Conservation (phyloP, 2,329 filamentous ascomycete genomes). For the Epichloe gansuensis region DNA sequence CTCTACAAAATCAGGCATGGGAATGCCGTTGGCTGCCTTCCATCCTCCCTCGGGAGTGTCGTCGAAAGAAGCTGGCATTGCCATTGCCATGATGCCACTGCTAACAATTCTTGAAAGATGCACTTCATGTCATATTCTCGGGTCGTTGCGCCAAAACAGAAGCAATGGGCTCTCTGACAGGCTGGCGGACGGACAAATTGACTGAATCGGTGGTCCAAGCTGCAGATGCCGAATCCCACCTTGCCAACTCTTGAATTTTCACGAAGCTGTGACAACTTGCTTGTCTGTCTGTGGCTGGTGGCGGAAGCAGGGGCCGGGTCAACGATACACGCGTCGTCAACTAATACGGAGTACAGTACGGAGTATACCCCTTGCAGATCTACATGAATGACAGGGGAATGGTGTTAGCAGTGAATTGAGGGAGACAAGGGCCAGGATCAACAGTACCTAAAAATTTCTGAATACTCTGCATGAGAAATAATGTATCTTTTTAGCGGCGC, state of each 20-base stretch:
- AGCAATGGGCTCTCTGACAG: too few relatives aligned
- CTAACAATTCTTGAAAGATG: neutral
- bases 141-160: neutral
- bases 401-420: too few relatives aligned
- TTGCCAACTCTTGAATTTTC: too few relatives aligned
- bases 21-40: conserved; percentile 15
- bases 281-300: neutral
- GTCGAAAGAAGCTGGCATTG: conserved; percentile 2
- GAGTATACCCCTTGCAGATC: too few relatives aligned
- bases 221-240: neutral
- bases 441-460: too few relatives aligned
- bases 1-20: conserved; percentile 23
- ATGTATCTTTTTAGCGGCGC: too few relatives aligned
- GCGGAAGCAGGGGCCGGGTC: neutral
- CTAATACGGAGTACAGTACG: too few relatives aligned
- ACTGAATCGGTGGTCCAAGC: neutral
- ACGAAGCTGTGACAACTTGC: too few relatives aligned
- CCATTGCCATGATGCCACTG: neutral
- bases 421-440: too few relatives aligned
- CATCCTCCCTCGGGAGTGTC: conserved; percentile 13
- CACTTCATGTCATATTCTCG: neutral
- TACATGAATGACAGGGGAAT: too few relatives aligned
- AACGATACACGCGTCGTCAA: neutral
- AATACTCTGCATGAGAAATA: too few relatives aligned
- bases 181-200: too few relatives aligned